A percentile compares a stretch with the other conserved stretches of the same genome.
These are phyloP conservation scores for Claviceps sorghi DNA, from an alignment of 2,329 filamentous ascomycete species.

Conservation along the genomic window DNA sequence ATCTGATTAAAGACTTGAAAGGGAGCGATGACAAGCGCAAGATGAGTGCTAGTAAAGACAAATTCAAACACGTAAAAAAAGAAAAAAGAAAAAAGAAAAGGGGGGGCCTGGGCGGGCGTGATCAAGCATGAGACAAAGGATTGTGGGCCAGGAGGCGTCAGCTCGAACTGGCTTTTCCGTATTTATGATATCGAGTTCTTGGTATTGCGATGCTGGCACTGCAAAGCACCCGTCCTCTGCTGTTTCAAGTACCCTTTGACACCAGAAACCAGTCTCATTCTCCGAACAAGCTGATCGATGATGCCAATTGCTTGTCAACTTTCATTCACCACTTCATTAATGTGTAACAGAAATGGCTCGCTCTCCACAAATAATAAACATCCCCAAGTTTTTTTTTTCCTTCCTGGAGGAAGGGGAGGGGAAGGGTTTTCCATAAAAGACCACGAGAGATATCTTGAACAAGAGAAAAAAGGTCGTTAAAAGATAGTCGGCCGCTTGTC, in stretches of 20 bases:
- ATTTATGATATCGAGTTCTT: background rate
- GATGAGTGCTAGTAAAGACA: conserved; percentile 23
- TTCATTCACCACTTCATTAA: conserved; percentile 8
- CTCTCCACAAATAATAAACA: conserved; percentile 11
- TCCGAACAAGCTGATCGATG: conserved; percentile 9
- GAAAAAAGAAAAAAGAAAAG: conserved; percentile 1
- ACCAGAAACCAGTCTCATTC: conserved; percentile 8
- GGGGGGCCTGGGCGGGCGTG: conserved; percentile 4
- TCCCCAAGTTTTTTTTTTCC: conserved; percentile 9
- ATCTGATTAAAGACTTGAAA: conserved; percentile 24
- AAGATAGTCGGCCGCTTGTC: conserved; percentile 8
- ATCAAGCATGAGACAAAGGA: background rate
- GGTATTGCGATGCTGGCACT: background rate
- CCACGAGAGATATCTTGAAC: conserved; percentile 14
- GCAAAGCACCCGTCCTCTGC: background rate
- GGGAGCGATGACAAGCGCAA: conserved; percentile 21
- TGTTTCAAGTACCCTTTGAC: background rate
- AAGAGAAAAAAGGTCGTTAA: conserved; percentile 13
- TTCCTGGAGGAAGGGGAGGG: too few relatives aligned
- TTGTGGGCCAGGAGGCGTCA: background rate
- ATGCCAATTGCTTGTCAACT: conserved; percentile 7
- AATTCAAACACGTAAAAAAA: conserved; percentile 18
- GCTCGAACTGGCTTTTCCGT: background rate
- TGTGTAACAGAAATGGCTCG: conserved; percentile 7
- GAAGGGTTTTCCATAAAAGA: conserved; percentile 13